Base-by-base conservation (phyloP, 2,329 filamentous ascomycete genomes). In the Aspergillus aculeatus region DNA sequence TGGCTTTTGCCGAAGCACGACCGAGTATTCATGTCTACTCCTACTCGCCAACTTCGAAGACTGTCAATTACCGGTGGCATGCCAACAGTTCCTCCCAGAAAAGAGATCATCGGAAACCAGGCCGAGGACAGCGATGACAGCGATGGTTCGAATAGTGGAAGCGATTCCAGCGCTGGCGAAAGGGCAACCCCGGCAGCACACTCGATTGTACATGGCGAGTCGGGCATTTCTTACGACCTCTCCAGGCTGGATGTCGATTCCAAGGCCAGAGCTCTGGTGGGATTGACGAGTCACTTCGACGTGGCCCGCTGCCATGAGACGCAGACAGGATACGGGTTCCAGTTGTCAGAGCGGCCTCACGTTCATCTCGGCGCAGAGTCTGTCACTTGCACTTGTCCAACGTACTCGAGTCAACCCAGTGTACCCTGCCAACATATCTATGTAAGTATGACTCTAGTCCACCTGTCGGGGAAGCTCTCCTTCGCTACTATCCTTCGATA, bases 361-460 rank as follows among this genome's bases (percentile, higher is more conserved):
- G 71, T 78, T 52, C 73, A 71, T 50, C 62, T 78, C 44, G 66
- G 67, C 10, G 41, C 68, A 4, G 67, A 69, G 26, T 59, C 68
- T 14, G 68, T 69, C 53, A 71, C 68, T 50, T 78, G 76, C 59
- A 75, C 72, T 38, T 78, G 76, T 51, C 63, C 62, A n/a, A 69
- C 70, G 35, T 78, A 75, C 55, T 59, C 64, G 31, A 62, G 65
- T 51, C 67, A 61, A 19, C 64, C 70, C 4, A 64, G 69, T 29
- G 67, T 69, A 52, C 75, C 76, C 14, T 78, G 76, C 57, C 74
- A 75, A 50, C 76, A 78, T 66, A 76, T 78, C 47, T 78, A 76
- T 64, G 76, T 78, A 62, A 73, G 76, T 71, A 26, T 23, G n/a
- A 21, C 14, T 56, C 52, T 26, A 6, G 10, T 21, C 48, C 38